These are phyloP conservation scores for Pilasporangium apinafurcum DNA, from an alignment of 352 stramenopile genomes.

Conservation along the genomic window DNA sequence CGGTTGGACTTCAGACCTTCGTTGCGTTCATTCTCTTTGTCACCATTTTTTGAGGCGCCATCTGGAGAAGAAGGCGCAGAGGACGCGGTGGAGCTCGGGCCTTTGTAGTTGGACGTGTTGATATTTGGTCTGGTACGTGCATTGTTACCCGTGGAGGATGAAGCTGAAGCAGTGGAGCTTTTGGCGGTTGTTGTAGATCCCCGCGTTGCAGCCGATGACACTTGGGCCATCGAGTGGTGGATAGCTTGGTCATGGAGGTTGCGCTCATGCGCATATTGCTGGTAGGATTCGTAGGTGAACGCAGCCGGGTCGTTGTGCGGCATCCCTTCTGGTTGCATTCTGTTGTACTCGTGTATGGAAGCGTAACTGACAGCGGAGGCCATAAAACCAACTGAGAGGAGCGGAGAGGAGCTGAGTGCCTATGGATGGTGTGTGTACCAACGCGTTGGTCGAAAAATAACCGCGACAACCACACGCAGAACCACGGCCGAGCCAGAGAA, in stretches of 20 bases:
- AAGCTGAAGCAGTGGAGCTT: conserved; percentile 11
- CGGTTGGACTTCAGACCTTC: conserved; percentile 76
- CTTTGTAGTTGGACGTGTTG: conserved; percentile 7
- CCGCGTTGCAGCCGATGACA: background rate
- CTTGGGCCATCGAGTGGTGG: conserved; percentile 9
- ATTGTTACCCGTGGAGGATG: conserved; percentile 4
- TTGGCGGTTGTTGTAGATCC: conserved; percentile 1
- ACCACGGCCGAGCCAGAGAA: too few relatives aligned
- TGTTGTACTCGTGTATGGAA: too few relatives aligned
- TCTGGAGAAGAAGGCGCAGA: conserved; percentile 2
- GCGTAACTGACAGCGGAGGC: conserved; percentile 40
- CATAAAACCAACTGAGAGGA: conserved; percentile 55
- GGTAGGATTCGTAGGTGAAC: conserved; percentile 53
- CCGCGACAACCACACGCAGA: background rate
- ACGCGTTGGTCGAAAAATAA: conserved; percentile 2
- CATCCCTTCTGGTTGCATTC: too few relatives aligned
- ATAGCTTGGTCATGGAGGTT: conserved; percentile 23
- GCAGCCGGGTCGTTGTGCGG: conserved; percentile 22
- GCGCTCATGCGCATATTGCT: conserved; percentile 40
- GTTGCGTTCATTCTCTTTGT: conserved; percentile 18
- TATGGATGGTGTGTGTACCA: conserved; percentile 4
- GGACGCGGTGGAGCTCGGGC: conserved; percentile 5
- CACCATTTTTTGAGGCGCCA: conserved; percentile 9
- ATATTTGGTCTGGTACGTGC: conserved; percentile 6
- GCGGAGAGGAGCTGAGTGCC: conserved; percentile 21